Conservation (phyloP, 768 basidiomycete genomes). For the Suillus placidus region DNA sequence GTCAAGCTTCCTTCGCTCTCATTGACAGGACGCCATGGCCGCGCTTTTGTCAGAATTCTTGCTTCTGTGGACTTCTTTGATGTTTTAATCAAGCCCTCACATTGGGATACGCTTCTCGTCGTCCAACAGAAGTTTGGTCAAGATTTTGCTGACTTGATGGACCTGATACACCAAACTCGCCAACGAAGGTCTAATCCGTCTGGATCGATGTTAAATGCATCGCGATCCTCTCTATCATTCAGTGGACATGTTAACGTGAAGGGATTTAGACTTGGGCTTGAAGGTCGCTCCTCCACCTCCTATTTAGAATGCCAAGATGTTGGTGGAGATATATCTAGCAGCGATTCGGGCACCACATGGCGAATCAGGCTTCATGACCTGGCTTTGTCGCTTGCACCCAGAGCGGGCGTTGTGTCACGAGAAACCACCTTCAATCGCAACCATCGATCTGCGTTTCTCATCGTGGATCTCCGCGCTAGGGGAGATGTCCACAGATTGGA, state of each 20-base stretch:
- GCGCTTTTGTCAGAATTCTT: slow-evolving; percentile 49
- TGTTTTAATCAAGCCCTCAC: slow-evolving; percentile 74
- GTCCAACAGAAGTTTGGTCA: slow-evolving; percentile 90
- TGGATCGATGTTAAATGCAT: slow-evolving; percentile 11
- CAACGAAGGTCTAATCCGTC: slow-evolving; percentile 25
- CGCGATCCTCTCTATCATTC: slow-evolving; percentile 37
- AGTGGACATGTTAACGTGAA: slow-evolving; percentile 64
- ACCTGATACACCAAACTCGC: slow-evolving; percentile 65
- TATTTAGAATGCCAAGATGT: slow-evolving; percentile 79
- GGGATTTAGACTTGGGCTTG: slow-evolving; percentile 80
- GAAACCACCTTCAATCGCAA: slow-evolving; percentile 54
- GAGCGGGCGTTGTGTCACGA: slow-evolving; percentile 38
- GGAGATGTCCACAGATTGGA: slow-evolving; percentile 44
- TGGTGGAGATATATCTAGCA: slow-evolving; percentile 58
- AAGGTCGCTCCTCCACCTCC: slow-evolving; percentile 71
- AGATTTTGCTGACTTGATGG: slow-evolving; percentile 81
- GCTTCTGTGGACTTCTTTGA: slow-evolving; percentile 70
- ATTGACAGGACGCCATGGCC: slow-evolving; percentile 59
- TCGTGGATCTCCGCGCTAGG: slow-evolving; percentile 67
- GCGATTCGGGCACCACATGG: slow-evolving; percentile 54
- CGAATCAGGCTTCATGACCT: slow-evolving; percentile 72
- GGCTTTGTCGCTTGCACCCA: slow-evolving; percentile 80
- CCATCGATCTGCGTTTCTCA: slow-evolving; percentile 81
- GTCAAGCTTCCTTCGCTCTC: slow-evolving; percentile 68
- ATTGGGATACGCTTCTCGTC: slow-evolving; percentile 81